phyloP scores from a whole-genome alignment of 2,329 filamentous ascomycete species.

The Fusarium algeriense region DNA sequence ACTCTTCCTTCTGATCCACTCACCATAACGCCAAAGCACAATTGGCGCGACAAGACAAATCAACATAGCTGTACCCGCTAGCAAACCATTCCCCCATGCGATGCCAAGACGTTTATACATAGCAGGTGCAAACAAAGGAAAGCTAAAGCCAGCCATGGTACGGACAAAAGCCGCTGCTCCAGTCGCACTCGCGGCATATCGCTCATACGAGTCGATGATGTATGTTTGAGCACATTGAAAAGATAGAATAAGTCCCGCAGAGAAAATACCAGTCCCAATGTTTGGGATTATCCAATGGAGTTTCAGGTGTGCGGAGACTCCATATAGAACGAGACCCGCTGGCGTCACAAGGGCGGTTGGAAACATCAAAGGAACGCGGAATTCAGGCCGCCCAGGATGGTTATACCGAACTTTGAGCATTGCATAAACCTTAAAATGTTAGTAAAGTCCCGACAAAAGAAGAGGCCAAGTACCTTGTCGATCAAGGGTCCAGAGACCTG shows the following conservation, averaged over 20 bases:
- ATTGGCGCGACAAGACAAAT: constrained; percentile 36
- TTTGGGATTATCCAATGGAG: constrained; percentile 68
- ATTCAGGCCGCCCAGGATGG: constrained; percentile 50
- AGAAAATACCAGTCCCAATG: constrained; percentile 62
- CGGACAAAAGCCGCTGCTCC: constrained; percentile 68
- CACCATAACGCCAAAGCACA: constrained; percentile 38
- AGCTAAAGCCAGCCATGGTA: constrained; percentile 66
- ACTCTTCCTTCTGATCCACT: constrained; percentile 38
- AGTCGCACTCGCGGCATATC: constrained; percentile 56
- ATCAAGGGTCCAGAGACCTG: constrained; percentile 60
- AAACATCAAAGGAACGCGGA: constrained; percentile 53
- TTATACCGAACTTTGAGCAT: constrained; percentile 44
- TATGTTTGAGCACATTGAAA: constrained; percentile 72
- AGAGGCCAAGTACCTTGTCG: constrained; percentile 44
- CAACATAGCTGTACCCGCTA: constrained; percentile 48
- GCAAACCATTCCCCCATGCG: constrained; percentile 58
- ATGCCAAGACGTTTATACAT: constrained; percentile 56
- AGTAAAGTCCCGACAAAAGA: rapidly evolving
- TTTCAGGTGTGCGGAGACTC: constrained; percentile 57
- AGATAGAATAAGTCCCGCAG: constrained; percentile 65
- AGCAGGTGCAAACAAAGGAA: constrained; percentile 68
- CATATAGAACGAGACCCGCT: constrained; percentile 63
- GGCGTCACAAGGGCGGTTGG: constrained; percentile 58
- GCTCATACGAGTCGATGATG: constrained; percentile 64
- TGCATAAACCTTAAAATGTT: constrained; percentile 44